phyloP scores from a whole-genome alignment of 805 yeast species.

The Yamadazyma insecticola region DNA sequence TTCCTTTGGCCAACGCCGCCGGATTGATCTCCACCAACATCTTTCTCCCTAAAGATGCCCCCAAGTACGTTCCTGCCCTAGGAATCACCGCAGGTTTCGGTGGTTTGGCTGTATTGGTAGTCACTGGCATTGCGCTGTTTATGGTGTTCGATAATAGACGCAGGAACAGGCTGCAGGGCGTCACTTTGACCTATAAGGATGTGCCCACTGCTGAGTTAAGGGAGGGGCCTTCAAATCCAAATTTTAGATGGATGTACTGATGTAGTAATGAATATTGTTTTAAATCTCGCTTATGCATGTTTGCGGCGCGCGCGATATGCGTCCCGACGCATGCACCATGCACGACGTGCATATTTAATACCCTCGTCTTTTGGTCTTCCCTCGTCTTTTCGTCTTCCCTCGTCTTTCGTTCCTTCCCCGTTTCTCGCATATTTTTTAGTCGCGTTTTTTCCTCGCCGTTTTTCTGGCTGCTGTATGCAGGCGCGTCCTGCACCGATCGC shows the following conservation, averaged over 20 bases:
- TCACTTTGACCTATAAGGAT: slow-evolving; percentile 31
- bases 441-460: too few relatives aligned
- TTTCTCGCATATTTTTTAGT: too few relatives aligned
- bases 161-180: slow-evolving; percentile 37
- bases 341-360: too few relatives aligned
- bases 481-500: too few relatives aligned
- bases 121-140: slow-evolving; percentile 18
- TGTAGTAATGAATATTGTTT: too few relatives aligned
- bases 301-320: too few relatives aligned
- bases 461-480: too few relatives aligned
- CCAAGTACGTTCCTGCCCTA: slow-evolving; percentile 26
- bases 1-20: slow-evolving; percentile 29
- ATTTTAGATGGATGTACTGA: slow-evolving; percentile 44
- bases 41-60: slow-evolving; percentile 27
- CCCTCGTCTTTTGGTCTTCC: too few relatives aligned
- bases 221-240: slow-evolving; percentile 43
- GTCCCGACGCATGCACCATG: too few relatives aligned
- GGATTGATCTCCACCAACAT: slow-evolving; percentile 29
- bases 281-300: too few relatives aligned
- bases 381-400: too few relatives aligned
- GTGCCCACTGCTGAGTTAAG: slow-evolving; percentile 39
- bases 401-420: too few relatives aligned
- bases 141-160: slow-evolving; percentile 41
- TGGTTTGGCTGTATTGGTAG: slow-evolving; percentile 24
- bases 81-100: slow-evolving; percentile 29